phyloP scores from a whole-genome alignment of 768 basidiomycete genomes.

The Phanerochaete sordida region DNA sequence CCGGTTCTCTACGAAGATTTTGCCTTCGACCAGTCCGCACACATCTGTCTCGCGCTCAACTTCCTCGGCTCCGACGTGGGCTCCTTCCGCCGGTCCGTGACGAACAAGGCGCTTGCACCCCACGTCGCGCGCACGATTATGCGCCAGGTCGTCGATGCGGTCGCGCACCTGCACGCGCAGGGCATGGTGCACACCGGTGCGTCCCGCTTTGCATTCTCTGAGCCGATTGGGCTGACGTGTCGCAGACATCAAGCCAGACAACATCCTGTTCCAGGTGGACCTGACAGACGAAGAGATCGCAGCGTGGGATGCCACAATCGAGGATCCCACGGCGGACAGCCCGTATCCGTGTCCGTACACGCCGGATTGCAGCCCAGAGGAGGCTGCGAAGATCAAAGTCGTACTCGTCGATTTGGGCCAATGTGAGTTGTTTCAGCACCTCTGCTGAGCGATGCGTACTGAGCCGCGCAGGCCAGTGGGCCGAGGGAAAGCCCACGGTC shows the following conservation, averaged over 20 bases:
- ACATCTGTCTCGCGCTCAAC: too few species aligned
- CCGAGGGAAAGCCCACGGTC: conserved; percentile 14
- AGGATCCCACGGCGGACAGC: conserved; percentile 5
- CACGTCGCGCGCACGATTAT: conserved; percentile 18
- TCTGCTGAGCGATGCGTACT: background rate
- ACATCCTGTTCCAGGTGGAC: conserved; percentile 21
- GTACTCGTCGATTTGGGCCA: conserved; percentile 21
- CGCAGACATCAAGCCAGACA: conserved; percentile 26
- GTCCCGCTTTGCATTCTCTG: background rate
- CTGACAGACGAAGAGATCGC: conserved; percentile 6
- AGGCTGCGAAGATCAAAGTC: conserved; percentile 12
- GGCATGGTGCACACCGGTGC: conserved; percentile 22
- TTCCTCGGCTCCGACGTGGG: conserved; percentile 21
- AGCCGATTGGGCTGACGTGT: background rate
- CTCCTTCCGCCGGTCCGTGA: conserved; percentile 17
- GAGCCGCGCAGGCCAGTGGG: conserved; percentile 16
- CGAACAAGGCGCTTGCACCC: conserved; percentile 13
- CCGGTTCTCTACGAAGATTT: too few species aligned
- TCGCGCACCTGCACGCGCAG: conserved; percentile 16
- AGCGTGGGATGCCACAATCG: background rate
- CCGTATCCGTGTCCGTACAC: conserved; percentile 14
- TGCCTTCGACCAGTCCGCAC: too few species aligned
- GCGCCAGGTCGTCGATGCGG: conserved; percentile 10
- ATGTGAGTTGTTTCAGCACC: conserved; percentile 6
- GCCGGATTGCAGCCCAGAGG: conserved; percentile 10